Conservation (phyloP, 768 basidiomycete species). For the Paxillus involutus region DNA sequence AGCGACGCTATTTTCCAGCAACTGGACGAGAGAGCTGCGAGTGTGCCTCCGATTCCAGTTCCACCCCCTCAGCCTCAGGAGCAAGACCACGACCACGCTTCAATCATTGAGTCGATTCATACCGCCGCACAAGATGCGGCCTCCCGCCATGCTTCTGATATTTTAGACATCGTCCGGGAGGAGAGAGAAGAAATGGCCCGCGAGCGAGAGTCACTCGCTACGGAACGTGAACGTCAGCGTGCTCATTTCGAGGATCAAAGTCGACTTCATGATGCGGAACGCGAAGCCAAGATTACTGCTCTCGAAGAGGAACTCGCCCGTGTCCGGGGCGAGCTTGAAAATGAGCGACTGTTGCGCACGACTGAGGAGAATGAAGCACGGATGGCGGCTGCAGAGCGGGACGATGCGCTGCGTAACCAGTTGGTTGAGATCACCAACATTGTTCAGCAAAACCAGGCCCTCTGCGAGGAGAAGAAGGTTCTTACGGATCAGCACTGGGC, state of each 20-base stretch:
- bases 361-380: slow-evolving; percentile 62
- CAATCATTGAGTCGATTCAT: slow-evolving; percentile 37
- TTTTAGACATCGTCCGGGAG: slow-evolving; percentile 54
- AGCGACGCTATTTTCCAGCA: slow-evolving; percentile 23
- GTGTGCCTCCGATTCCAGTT: slow-evolving; percentile 20
- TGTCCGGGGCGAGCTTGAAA: slow-evolving; percentile 58
- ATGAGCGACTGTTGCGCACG: slow-evolving; percentile 56
- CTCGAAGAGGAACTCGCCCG: slow-evolving; percentile 64
- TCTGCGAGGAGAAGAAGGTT: slow-evolving; percentile 58
- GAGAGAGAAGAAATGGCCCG: slow-evolving; percentile 60
- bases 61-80: slow-evolving; percentile 13
- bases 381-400: slow-evolving; percentile 62
- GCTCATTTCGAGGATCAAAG: slow-evolving; percentile 52
- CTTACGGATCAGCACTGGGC: slow-evolving; percentile 61
- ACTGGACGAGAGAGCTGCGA: slow-evolving; percentile 29
- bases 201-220: slow-evolving; percentile 52
- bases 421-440: slow-evolving; percentile 72
- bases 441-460: slow-evolving; percentile 64
- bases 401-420: slow-evolving; percentile 59
- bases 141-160: slow-evolving; percentile 53
- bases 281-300: slow-evolving; percentile 53
- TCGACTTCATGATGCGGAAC: slow-evolving; percentile 44
- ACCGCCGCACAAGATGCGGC: slow-evolving; percentile 54
- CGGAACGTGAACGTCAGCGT: slow-evolving; percentile 53
- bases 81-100: slow-evolving; percentile 24